Base-by-base conservation (phyloP, 2,329 filamentous ascomycete genomes). In the Ascochyta fabae region DNA sequence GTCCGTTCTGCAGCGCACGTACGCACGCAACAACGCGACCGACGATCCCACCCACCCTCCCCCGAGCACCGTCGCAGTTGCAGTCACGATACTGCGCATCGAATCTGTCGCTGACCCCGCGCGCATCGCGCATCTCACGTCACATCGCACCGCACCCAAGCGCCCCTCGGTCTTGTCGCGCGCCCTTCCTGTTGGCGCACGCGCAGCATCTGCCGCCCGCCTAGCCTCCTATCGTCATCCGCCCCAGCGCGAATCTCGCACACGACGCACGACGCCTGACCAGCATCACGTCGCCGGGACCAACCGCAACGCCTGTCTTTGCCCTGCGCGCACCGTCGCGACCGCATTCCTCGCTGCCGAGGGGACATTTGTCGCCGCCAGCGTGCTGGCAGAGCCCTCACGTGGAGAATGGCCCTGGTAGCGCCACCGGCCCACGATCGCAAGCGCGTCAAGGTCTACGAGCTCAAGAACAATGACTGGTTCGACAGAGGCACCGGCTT, bases 381-480 rank as follows among this genome's bases (percentile, higher is more conserved):
- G 69, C 73, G 70, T 70, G 68, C 64, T 63, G 64, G 62, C 61
- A 67, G 64, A 51, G 62, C 50, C 55, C 53, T 47, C 54, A 53
- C 61, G 58, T 68, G 61, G 60, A 75, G 58, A 65, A 77, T 77
- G 75, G 73, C 74, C 51, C 68, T 71, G 66, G 75, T 72, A 65
- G 69, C 76, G 61, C 73, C 77, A 66, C 77, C 79, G 61, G 74
- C 78, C 64, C 80, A 79, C 68, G 80, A 82, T 70, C 79, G 79
- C 71, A 82, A 81, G 73, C 80, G 95, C 83, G 95, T 98, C 78
- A 99, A 99, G 83, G 95, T 99, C 75, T 99, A 99, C 78, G 95
- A 98, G 82, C 85, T 99, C 71, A 92, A 91, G 77, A 92, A 96
- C 80, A 96, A 96, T 84, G 95, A 98, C 86, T 99, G 95, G 95